Conservation (phyloP, 305 asterid genomes). For the Ajuga reptans region DNA sequence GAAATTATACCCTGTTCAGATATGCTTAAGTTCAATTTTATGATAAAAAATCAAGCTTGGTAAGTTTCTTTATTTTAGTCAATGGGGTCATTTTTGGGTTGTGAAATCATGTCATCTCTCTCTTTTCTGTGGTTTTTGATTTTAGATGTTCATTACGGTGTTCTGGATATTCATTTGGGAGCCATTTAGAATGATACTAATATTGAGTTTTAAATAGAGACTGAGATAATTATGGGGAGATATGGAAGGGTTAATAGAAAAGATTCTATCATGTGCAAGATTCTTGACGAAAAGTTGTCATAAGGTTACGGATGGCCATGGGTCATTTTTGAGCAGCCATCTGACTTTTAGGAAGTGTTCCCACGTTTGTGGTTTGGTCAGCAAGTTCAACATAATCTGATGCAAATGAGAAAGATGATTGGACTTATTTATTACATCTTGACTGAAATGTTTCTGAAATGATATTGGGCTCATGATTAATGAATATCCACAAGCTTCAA, state of each 20-base stretch:
- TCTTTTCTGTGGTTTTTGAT: not conserved
- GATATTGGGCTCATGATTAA: not conserved
- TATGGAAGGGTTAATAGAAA: not conserved
- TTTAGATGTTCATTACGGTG: not conserved
- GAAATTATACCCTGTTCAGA: not conserved
- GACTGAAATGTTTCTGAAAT: conserved; percentile 8
- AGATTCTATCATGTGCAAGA: not conserved
- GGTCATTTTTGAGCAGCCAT: not conserved
- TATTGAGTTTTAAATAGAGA: not conserved
- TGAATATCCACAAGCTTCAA: not conserved
- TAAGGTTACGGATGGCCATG: not conserved
- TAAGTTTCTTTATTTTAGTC: no score
- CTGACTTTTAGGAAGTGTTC: not conserved
- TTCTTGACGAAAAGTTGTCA: not conserved
- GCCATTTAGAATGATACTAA: not conserved
- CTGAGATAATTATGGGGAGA: not conserved
- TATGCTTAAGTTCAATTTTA: not conserved
- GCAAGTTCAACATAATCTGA: not conserved
- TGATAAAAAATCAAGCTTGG: no score
- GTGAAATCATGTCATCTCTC: no score
- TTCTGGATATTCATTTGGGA: not conserved
- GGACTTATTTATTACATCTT: not conserved
- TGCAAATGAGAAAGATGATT: not conserved
- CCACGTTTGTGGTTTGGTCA: not conserved
- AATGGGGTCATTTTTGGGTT: no score